Percentiles rank a stretch among this genome's conserved stretches.
phyloP scores from a whole-genome alignment of 2,329 filamentous ascomycete species.

The Scortechinia acanthostroma region DNA sequence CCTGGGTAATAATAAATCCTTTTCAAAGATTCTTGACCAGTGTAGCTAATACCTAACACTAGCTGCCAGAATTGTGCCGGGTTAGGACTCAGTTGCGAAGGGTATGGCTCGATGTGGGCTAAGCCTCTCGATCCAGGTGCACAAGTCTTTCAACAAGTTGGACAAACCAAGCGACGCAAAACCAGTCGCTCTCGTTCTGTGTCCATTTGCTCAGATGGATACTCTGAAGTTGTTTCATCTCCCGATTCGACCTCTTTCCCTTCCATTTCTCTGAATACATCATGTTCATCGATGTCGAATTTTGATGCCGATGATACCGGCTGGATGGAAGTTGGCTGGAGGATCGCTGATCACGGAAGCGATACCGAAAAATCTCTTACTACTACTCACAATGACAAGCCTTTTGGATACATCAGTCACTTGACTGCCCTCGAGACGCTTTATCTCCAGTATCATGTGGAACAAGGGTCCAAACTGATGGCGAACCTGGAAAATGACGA shows the following conservation, averaged over 20 bases:
- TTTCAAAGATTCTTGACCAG: too few species aligned
- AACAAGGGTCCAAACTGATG: conserved; percentile 19
- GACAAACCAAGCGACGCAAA: not conserved
- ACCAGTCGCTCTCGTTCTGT: too few species aligned
- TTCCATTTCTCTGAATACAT: too few species aligned
- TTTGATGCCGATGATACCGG: too few species aligned
- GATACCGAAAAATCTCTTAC: too few species aligned
- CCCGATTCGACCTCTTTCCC: too few species aligned
- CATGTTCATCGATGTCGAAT: too few species aligned
- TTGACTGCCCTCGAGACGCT: conserved; percentile 18
- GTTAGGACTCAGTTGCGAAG: conserved; percentile 21
- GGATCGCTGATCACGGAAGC: too few species aligned
- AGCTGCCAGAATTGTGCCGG: conserved; percentile 20
- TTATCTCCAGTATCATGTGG: conserved; percentile 25
- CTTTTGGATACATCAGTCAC: conserved; percentile 10
- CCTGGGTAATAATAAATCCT: too few species aligned
- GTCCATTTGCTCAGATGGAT: too few species aligned
- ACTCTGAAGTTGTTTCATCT: too few species aligned
- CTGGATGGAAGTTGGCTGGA: too few species aligned
- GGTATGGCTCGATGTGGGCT: conserved; percentile 24
- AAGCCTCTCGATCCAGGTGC: conserved; percentile 19
- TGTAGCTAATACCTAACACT: conserved; percentile 4
- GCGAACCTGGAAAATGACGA: conserved; percentile 23
- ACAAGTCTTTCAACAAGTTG: conserved; percentile 11
- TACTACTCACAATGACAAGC: conserved; percentile 13